Percentiles rank a stretch among this genome's conserved stretches.
Evolutionary conservation across 2,329 filamentous ascomycete genomes (phyloP).

Genomic region (Penicillium corylophilum): DNA sequence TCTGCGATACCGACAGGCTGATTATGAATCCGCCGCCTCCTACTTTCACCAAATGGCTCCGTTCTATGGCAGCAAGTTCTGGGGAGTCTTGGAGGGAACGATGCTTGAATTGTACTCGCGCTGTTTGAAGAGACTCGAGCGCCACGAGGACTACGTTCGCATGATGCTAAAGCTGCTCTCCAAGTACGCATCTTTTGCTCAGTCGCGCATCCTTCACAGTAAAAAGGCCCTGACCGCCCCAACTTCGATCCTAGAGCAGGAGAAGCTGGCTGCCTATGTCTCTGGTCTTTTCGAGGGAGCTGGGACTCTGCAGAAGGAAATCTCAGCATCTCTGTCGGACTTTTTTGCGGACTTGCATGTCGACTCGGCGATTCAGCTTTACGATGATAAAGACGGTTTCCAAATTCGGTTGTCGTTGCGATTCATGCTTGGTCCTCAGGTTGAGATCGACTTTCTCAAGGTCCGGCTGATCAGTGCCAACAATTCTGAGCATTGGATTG

Average conservation of each 20-base stretch:
- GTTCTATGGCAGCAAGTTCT: conserved; percentile 74
- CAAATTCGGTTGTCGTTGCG: conserved; percentile 65
- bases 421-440: conserved; percentile 69
- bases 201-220: conserved; percentile 31
- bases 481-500: conserved; percentile 62
- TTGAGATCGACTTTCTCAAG: conserved; percentile 65
- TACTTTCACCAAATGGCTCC: conserved; percentile 78
- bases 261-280: conserved; percentile 36
- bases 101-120: conserved; percentile 83
- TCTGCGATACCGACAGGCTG: conserved; percentile 72
- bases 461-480: conserved; percentile 60
- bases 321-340: conserved; percentile 66
- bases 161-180: conserved; percentile 67
- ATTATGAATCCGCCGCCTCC: conserved; percentile 70
- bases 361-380: conserved; percentile 67
- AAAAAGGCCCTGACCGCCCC: conserved; percentile 34
- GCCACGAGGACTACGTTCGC: conserved; percentile 75
- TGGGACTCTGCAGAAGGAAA: conserved; percentile 56
- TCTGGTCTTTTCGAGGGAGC: conserved; percentile 50
- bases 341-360: conserved; percentile 73
- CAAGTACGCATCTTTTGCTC: conserved; percentile 36
- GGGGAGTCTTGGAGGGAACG: conserved; percentile 75
- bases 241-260: conserved; percentile 29
- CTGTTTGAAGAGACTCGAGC: conserved; percentile 74
- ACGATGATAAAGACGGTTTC: conserved; percentile 72